Conservation (phyloP, 1,284 basidiomycete species). For the Ceratobasidium sp. region DNA sequence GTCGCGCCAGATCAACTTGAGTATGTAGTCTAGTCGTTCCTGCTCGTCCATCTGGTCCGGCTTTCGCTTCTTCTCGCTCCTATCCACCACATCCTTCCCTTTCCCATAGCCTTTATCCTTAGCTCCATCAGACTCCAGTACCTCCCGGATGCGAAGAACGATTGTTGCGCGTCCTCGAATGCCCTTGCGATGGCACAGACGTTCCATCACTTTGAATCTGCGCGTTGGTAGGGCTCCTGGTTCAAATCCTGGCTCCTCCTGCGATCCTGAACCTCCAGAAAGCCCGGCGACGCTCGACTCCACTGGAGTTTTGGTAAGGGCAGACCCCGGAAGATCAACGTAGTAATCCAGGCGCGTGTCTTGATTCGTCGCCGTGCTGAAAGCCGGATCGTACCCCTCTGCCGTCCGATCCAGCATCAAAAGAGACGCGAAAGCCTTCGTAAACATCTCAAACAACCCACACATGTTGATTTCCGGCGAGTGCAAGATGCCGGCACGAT, state of each 20-base stretch:
- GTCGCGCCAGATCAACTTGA: conserved; percentile 36
- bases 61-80: background rate
- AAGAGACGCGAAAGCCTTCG: conserved; percentile 19
- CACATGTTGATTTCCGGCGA: conserved; percentile 15
- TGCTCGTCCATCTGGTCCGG: background rate
- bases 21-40: conserved; percentile 2
- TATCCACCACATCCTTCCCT: background rate
- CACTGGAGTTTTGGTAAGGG: background rate
- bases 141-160: conserved; percentile 24
- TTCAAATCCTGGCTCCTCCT: background rate
- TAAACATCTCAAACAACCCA: background rate
- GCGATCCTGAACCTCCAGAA: background rate
- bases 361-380: background rate
- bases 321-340: conserved; percentile 15
- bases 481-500: conserved; percentile 22
- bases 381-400: conserved; percentile 18
- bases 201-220: conserved; percentile 15
- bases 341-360: conserved; percentile 16
- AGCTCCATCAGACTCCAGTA: background rate
- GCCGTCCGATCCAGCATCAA: conserved; percentile 1
- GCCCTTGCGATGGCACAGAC: conserved; percentile 29
- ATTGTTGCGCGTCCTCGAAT: conserved; percentile 37
- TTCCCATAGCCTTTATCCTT: background rate
- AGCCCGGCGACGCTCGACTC: background rate
- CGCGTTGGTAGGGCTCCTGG: background rate